phyloP scores from a whole-genome alignment of 2,329 filamentous ascomycete genomes.

The Drechslerella stenobrocha region DNA sequence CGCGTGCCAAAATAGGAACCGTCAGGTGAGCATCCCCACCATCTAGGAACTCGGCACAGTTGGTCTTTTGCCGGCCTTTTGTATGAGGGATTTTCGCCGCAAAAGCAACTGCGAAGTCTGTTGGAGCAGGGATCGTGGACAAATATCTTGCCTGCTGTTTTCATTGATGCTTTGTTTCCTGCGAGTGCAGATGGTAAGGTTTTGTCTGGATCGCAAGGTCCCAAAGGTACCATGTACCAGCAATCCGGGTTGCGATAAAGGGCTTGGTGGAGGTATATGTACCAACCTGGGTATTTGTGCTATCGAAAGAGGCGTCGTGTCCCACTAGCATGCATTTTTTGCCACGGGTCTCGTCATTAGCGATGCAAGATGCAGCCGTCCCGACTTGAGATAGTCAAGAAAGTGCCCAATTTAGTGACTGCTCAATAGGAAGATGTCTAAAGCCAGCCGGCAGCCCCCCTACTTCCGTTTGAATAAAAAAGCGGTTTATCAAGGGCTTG shows the following conservation, averaged over 20 bases:
- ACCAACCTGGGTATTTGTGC: too few relatives aligned
- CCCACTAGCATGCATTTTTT: too few relatives aligned
- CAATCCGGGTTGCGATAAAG: conserved; percentile 2
- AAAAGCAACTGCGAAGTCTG: conserved; percentile 34
- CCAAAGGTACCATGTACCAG: neutral
- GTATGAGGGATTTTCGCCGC: conserved; percentile 48
- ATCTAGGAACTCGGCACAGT: neutral
- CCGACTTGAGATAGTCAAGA: conserved; percentile 20
- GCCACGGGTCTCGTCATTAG: conserved; percentile 1
- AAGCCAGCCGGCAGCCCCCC: too few relatives aligned
- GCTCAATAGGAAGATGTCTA: too few relatives aligned
- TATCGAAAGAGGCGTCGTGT: too few relatives aligned
- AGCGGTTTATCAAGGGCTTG: too few relatives aligned
- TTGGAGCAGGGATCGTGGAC: neutral
- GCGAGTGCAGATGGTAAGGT: too few relatives aligned
- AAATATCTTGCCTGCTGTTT: neutral
- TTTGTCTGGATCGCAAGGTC: neutral
- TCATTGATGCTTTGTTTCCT: too few relatives aligned
- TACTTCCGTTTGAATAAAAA: too few relatives aligned
- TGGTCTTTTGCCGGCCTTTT: conserved; percentile 1
- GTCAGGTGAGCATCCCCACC: conserved; percentile 25
- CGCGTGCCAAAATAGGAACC: conserved; percentile 14
- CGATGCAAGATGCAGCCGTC: conserved; percentile 20
- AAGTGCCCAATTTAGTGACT: conserved; percentile 10
- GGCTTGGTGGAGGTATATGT: neutral